These are phyloP conservation scores for Kodamaea suecica DNA, from an alignment of 1,139 yeast species.

Conservation along the genomic window DNA sequence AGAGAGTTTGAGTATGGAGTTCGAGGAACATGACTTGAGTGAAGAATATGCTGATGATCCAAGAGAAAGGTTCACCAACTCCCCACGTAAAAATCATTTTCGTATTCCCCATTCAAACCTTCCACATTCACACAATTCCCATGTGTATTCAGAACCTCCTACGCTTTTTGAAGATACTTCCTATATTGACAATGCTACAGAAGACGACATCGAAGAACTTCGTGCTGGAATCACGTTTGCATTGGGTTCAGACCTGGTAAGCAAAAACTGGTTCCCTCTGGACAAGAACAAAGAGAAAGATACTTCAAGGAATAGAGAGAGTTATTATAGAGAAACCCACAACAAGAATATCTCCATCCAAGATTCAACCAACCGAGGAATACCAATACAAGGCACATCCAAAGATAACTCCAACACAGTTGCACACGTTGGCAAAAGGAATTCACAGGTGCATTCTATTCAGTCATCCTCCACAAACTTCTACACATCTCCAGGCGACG, in stretches of 20 bases:
- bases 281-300: not conserved
- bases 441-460: not conserved
- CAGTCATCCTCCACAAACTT: not conserved
- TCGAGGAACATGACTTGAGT: no score
- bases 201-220: slow-evolving; percentile 33
- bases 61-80: no score
- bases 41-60: no score
- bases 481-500: slow-evolving; percentile 2
- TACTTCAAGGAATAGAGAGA: not conserved
- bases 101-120: not conserved
- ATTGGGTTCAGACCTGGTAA: slow-evolving; percentile 25
- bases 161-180: slow-evolving; percentile 8
- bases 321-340: not conserved
- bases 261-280: slow-evolving; percentile 2
- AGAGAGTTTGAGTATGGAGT: no score
- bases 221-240: slow-evolving; percentile 39
- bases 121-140: no score
- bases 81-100: not conserved
- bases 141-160: not conserved
- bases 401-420: not conserved
- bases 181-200: slow-evolving; percentile 26
- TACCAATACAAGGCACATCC: no score
- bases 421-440: not conserved
- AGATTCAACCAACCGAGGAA: no score
- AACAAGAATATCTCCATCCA: no score